Evolutionary conservation across 140 eudicot species (phyloP).

Genomic region (Bidens hawaiensis): DNA sequence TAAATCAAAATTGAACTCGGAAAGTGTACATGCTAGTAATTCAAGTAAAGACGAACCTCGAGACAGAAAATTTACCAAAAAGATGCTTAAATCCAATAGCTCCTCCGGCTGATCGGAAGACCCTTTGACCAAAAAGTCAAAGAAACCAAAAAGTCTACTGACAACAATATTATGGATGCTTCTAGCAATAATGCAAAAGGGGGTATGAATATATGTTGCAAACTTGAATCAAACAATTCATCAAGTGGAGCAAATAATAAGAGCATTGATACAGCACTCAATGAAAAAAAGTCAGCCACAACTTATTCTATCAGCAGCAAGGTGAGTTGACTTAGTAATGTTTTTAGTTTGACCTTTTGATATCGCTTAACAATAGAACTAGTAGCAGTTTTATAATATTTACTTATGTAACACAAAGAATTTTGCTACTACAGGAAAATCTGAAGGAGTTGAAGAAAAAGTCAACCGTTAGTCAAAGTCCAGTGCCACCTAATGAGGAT

Average conservation of each 20-base stretch:
- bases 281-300: conserved; percentile 29
- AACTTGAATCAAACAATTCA: conserved; percentile 12
- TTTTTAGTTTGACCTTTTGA: background rate
- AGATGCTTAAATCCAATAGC: background rate
- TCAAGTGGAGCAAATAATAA: conserved; percentile 15
- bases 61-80: background rate
- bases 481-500: conserved; percentile 8
- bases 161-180: conserved; percentile 12
- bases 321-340: conserved; percentile 21
- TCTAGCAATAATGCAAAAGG: conserved; percentile 2
- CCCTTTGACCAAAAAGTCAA: conserved; percentile 11
- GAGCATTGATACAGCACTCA: conserved; percentile 26
- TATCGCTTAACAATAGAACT: background rate
- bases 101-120: background rate
- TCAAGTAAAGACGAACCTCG: conserved; percentile 13
- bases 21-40: background rate
- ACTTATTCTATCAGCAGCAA: conserved; percentile 16
- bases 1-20: conserved; percentile 7
- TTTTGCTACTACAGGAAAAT: conserved; percentile 21
- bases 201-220: conserved; percentile 14
- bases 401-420: background rate
- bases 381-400: background rate
- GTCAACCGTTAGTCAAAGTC: conserved; percentile 1
- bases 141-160: conserved; percentile 3
- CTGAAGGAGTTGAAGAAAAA: conserved; percentile 6